Base-by-base conservation (phyloP, 2,329 filamentous ascomycete species). In the Fonsecaea pedrosoi region DNA sequence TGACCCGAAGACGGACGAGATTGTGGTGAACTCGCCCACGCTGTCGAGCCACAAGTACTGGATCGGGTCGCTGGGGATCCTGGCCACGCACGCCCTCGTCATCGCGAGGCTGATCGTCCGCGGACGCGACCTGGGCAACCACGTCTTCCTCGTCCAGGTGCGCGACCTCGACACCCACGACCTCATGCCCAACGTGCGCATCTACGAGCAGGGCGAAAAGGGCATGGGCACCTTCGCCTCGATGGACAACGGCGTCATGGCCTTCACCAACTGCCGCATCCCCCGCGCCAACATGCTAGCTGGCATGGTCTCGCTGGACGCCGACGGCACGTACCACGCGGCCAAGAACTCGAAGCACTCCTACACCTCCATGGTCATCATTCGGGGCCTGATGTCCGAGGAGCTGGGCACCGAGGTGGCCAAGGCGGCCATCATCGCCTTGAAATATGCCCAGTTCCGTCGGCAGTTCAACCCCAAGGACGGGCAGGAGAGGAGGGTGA, bases 211-310 rank as follows among this genome's bases (percentile, higher is more conserved):
- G 34, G 74, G 75, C 25, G 66, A 67, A 30, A 73, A 73, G 59
- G 90, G 38, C 15, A 53, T 90, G 69, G 89, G 89, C 9, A 69
- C 62, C 21, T 71, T 71, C 38, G 65, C 67, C 56, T 64, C 66
- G 25, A 72, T 71, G n/a, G 75, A 77, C 35, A 79, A 78, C 65
- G 77, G 76, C 18, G 77, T 74, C 53, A 71, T 76, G 40, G 70
- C 70, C 53, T 77, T 78, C 54, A 65, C 77, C n/a, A 60, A 76
- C 25, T 73, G 77, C n/a, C 71, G 75, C 12, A 73, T 78, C 54
- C 77, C 77, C n/a, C 70, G 76, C 30, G 71, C 65, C 18, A 73
- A 76, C 25, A 74, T 78, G 70, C 67, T 78, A 10, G 72, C 68
- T 8, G 64, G 73, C 1, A 72, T 75, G 65, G 70, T 75, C 3